These are phyloP conservation scores for Fusarium sp. DNA, from an alignment of 2,329 filamentous ascomycete species.

Conservation along the genomic window DNA sequence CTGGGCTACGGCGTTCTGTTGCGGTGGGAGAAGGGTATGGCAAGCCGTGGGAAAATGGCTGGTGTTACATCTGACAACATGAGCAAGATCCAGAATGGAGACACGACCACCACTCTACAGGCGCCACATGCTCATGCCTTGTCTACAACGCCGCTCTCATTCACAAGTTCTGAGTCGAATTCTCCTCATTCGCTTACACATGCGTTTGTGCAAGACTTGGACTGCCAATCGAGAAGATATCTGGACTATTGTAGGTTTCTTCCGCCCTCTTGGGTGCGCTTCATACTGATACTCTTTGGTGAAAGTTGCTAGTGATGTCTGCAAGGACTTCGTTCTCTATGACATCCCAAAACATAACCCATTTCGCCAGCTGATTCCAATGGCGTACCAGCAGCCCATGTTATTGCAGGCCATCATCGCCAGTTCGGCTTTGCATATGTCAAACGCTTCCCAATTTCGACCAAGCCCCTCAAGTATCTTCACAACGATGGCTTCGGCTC, in stretches of 20 bases:
- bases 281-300: fast-evolving
- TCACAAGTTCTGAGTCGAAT: neutral
- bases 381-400: neutral
- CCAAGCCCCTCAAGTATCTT: neutral
- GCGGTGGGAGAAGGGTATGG: neutral
- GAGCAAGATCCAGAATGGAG: neutral
- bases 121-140: fast-evolving
- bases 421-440: neutral
- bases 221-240: neutral
- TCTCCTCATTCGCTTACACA: neutral
- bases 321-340: neutral
- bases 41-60: neutral
- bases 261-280: fast-evolving
- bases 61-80: neutral
- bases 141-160: neutral
- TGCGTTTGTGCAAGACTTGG: neutral
- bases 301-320: neutral
- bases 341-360: neutral
- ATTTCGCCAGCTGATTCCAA: neutral
- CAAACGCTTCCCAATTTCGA: neutral
- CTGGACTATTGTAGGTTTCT: neutral
- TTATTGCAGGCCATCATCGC: neutral
- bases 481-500: neutral
- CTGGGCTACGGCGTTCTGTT: neutral
- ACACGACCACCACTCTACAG: fast-evolving